Evolutionary conservation across 176 grass and related monocot genomes (phyloP).

Genomic region (Chloris gayana): DNA sequence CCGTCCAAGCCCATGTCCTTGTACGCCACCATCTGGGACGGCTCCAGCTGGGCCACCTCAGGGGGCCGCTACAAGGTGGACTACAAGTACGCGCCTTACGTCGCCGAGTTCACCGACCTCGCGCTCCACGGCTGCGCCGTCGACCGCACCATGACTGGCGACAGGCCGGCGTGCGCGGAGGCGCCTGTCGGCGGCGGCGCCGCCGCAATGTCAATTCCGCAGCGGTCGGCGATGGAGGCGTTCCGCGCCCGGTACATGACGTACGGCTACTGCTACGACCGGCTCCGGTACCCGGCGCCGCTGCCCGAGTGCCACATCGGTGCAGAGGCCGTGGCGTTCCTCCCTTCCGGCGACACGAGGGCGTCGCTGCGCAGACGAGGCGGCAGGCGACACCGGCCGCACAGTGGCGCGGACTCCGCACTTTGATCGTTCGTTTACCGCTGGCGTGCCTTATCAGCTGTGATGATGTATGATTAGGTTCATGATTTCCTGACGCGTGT

Average conservation of each 20-base stretch:
- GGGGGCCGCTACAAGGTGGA: slow-evolving; percentile 92
- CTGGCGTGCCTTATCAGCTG: background rate
- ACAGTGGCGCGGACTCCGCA: slow-evolving; percentile 19
- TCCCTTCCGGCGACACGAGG: slow-evolving; percentile 58
- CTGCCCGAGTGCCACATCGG: slow-evolving; percentile 66
- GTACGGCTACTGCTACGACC: slow-evolving; percentile 91
- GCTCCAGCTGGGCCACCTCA: slow-evolving; percentile 90
- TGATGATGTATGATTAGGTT: background rate
- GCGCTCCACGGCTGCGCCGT: slow-evolving; percentile 51
- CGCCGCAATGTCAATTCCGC: slow-evolving; percentile 13
- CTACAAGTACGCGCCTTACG: slow-evolving; percentile 92
- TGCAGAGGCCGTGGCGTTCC: slow-evolving; percentile 57
- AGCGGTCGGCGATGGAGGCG: slow-evolving; percentile 63
- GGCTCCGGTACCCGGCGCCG: slow-evolving; percentile 57
- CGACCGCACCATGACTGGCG: slow-evolving; percentile 24
- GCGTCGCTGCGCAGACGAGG: slow-evolving; percentile 34
- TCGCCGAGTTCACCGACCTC: slow-evolving; percentile 91
- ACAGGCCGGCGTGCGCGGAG: background rate
- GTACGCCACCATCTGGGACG: slow-evolving; percentile 98
- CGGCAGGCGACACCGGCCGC: slow-evolving; percentile 50
- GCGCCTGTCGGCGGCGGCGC: background rate
- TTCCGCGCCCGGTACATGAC: slow-evolving; percentile 71
- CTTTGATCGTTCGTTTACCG: slow-evolving; percentile 13
- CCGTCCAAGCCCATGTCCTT: slow-evolving; percentile 90
- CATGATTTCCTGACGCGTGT: background rate